Evolutionary conservation across 2,329 filamentous ascomycete species (phyloP).

Genomic region (Fusarium sp.): DNA sequence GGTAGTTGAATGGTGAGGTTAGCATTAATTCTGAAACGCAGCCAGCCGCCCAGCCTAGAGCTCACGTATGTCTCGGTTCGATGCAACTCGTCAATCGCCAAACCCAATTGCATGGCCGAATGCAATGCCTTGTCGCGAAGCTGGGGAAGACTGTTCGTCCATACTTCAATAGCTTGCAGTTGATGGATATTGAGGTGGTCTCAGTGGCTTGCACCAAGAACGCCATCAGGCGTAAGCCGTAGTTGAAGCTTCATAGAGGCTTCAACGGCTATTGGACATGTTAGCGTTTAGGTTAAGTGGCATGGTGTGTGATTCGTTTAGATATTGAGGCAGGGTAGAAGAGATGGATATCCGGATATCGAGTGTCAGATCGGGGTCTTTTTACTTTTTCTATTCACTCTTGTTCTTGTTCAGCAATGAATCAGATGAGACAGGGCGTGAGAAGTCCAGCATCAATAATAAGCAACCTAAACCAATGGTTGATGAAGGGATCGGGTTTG

Average conservation of each 20-base stretch:
- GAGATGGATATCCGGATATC: neutral
- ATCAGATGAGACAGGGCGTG: slow-evolving; percentile 28
- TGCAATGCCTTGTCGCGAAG: slow-evolving; percentile 28
- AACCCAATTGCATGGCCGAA: slow-evolving; percentile 29
- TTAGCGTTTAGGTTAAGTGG: neutral
- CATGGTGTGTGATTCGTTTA: neutral
- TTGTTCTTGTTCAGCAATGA: neutral
- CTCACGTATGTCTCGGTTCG: slow-evolving; percentile 41
- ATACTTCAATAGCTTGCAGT: neutral
- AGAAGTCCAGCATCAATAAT: slow-evolving; percentile 8
- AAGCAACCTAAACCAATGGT: slow-evolving; percentile 10
- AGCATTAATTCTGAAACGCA: slow-evolving; percentile 24
- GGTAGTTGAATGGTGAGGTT: slow-evolving; percentile 26
- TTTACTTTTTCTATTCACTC: neutral
- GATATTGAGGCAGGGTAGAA: neutral
- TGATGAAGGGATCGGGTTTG: slow-evolving; percentile 24
- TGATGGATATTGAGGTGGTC: neutral
- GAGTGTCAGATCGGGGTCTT: slow-evolving; percentile 12
- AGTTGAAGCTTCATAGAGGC: slow-evolving; percentile 3
- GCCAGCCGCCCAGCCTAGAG: slow-evolving; percentile 7
- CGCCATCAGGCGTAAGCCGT: slow-evolving; percentile 9
- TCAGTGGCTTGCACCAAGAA: slow-evolving; percentile 20
- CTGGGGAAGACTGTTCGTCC: slow-evolving; percentile 19
- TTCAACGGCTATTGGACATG: slow-evolving; percentile 3
- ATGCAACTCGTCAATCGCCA: slow-evolving; percentile 15